phyloP scores from a whole-genome alignment of 2,329 filamentous ascomycete species.

The Elsinoe arachidis region DNA sequence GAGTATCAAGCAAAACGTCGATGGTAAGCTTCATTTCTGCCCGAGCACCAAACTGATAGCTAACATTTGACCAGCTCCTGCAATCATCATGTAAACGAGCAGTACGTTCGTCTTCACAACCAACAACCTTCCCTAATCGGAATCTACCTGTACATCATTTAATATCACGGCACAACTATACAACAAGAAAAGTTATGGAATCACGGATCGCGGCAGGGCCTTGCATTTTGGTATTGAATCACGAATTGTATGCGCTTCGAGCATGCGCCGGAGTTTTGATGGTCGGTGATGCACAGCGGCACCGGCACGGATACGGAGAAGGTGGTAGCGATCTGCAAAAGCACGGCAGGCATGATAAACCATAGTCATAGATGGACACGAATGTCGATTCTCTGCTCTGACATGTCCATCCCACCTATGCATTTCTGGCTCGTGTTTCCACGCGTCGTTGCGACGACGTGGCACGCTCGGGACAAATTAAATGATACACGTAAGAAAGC shows the following conservation, averaged over 20 bases:
- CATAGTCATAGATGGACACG: neutral
- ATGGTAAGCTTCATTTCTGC: constrained; percentile 45
- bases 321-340: constrained; percentile 9
- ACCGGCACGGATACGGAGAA: neutral
- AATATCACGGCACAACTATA: constrained; percentile 6
- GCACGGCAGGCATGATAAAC: neutral
- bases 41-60: constrained; percentile 11
- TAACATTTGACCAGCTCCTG: constrained; percentile 19
- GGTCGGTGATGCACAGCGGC: neutral
- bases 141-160: constrained; percentile 11
- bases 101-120: neutral
- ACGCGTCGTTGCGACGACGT: too few species aligned
- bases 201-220: neutral
- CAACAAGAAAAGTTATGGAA: constrained; percentile 2
- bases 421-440: neutral
- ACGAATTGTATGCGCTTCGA: constrained; percentile 3
- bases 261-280: constrained; percentile 7
- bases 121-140: neutral
- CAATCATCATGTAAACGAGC: constrained; percentile 25
- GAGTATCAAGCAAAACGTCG: constrained; percentile 97
- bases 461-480: too few species aligned
- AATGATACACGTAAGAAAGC: too few species aligned
- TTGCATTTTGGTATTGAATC: neutral
- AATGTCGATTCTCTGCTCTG: constrained; percentile 9
- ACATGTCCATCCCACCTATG: neutral